Percentiles rank a stretch among this genome's conserved stretches.
Evolutionary conservation across 1,284 basidiomycete genomes (phyloP).

Genomic region (Golubevia pallescens): DNA sequence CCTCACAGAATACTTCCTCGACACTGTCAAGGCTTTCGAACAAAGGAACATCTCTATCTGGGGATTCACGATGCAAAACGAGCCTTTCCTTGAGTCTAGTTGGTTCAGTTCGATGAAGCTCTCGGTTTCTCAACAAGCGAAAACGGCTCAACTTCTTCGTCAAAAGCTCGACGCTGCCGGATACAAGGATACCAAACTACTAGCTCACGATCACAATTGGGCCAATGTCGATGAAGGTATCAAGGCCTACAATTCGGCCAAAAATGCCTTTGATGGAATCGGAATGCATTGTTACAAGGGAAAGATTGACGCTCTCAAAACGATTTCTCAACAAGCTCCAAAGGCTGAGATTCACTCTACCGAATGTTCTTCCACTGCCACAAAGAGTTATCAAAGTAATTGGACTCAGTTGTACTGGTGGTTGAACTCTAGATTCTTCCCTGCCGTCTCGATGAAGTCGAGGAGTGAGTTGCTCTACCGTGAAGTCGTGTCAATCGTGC

Average conservation of each 20-base stretch:
- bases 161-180: conserved; percentile 11
- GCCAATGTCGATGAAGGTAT: conserved; percentile 21
- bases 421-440: conserved; percentile 31
- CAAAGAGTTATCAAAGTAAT: conserved; percentile 4
- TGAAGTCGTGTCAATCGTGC: background rate
- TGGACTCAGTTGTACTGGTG: conserved; percentile 30
- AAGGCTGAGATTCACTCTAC: conserved; percentile 24
- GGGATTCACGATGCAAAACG: conserved; percentile 46
- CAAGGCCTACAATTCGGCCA: conserved; percentile 26
- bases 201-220: conserved; percentile 46
- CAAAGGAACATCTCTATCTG: conserved; percentile 24
- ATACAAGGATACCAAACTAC: conserved; percentile 19
- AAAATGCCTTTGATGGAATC: conserved; percentile 27
- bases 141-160: conserved; percentile 20
- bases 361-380: conserved; percentile 32
- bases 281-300: conserved; percentile 51
- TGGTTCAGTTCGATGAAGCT: conserved; percentile 35
- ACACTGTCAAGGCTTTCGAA: conserved; percentile 19
- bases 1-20: conserved; percentile 39
- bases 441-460: conserved; percentile 17
- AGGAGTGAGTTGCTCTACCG: background rate
- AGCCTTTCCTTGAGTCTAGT: conserved; percentile 24
- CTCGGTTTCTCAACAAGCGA: conserved; percentile 13
- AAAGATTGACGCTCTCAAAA: conserved; percentile 15
- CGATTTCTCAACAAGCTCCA: conserved; percentile 11